Evolutionary conservation across 73 alveolate species (phyloP), one percentile per base, ranked within the genome.

Genomic region (Uronychia setigera): DNA sequence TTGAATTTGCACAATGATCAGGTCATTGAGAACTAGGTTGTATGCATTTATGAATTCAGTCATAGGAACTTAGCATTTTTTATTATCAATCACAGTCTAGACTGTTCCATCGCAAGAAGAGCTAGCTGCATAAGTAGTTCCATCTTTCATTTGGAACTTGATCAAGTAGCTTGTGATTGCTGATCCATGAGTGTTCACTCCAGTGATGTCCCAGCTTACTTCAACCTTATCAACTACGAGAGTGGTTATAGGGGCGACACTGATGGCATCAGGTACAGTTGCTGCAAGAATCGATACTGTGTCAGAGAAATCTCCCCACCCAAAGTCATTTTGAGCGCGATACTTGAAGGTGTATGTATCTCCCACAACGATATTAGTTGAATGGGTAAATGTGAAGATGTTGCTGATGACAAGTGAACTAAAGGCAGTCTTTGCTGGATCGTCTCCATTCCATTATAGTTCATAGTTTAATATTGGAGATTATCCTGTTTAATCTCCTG

Each of bases 61-160:
- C 58, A 86, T 76, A 1, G 92, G 92, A 27, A 86, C 79, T 26
- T 78, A 87, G 33, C 91, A 82, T 19, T 19, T 1, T 14, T 9
- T 29, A 11, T 33, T 57, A 26, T 67, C 60, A 34, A 86, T 76
- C 19, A 86, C 32, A 9, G 76, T 79, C 5, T 87, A 60, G 31
- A 59, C 57, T 25, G 87, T n/a, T 26, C 92, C 92, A 58, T 86
- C 88, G 58, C 92, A 86, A 59, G 32, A 25, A 60, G 88, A 35
- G 28, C 79, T 74, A 26, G 33, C 78, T 33, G 60, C 90, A 0
- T n/a, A 29, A 33, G 9, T 74, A 26, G 58, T 0, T 13, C 79
- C 60, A 59, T 76, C 31, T 9, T 60, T 83, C 74, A 74, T 75
- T 76, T 80, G 67, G 30, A 83, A 32, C 0, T 58, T 26, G 11